Evolutionary conservation across 192 early-diverging fungal genomes (phyloP).

Genomic region (Linnemannia hyalina): DNA sequence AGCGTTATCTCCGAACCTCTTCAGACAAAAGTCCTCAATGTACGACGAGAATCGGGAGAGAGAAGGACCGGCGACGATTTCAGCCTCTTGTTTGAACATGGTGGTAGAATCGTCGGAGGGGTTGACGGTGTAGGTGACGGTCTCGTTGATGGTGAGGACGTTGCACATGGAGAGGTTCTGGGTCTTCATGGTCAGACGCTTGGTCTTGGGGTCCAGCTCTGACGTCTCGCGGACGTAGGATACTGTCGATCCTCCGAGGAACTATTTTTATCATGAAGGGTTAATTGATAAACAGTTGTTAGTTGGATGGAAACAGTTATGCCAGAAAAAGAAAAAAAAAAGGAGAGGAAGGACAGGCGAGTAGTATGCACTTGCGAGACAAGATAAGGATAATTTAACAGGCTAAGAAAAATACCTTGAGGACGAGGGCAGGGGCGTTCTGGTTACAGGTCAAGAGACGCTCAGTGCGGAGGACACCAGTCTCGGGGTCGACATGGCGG

Average conservation of each 20-base stretch:
- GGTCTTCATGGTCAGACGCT: slow-evolving; percentile 81
- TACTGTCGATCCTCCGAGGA: slow-evolving; percentile 75
- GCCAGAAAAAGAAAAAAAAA: background rate
- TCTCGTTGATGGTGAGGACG: slow-evolving; percentile 87
- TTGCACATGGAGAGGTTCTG: slow-evolving; percentile 90
- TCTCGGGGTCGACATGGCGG: slow-evolving; percentile 82
- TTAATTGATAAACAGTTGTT: background rate
- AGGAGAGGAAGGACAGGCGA: background rate
- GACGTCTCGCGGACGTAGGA: slow-evolving; percentile 94
- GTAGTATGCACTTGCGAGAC: background rate
- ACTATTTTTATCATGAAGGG: slow-evolving; percentile 23
- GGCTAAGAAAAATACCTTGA: slow-evolving; percentile 50
- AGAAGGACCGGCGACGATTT: slow-evolving; percentile 82
- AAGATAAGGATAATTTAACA: background rate
- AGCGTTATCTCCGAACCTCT: slow-evolving; percentile 93
- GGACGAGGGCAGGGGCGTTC: slow-evolving; percentile 83
- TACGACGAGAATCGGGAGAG: slow-evolving; percentile 75
- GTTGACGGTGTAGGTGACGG: slow-evolving; percentile 81
- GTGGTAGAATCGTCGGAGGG: slow-evolving; percentile 68
- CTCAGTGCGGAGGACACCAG: slow-evolving; percentile 90
- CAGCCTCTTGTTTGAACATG: slow-evolving; percentile 85
- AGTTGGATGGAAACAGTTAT: background rate
- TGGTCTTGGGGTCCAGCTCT: slow-evolving; percentile 82
- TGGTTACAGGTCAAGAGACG: slow-evolving; percentile 93
- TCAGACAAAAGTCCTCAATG: slow-evolving; percentile 89